Base-by-base conservation (phyloP, 2,329 filamentous ascomycete genomes). In the Xylariaceae sp. region DNA sequence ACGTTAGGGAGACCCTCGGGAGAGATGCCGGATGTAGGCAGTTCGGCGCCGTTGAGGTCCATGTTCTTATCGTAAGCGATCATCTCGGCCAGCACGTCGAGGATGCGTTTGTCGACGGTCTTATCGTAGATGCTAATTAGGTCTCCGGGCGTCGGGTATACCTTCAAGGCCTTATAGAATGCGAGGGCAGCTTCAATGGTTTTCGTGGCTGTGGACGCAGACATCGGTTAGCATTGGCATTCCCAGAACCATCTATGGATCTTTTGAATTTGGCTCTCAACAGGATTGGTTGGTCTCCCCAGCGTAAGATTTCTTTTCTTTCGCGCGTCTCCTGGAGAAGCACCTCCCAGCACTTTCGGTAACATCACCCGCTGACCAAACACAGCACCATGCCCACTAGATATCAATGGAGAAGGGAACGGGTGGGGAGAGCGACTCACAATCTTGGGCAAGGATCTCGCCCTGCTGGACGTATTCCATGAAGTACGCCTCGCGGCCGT, bases 161-260 rank as follows among this genome's bases (percentile, higher is more conserved):
- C 93, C 79, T 98, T 98, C 54, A 98, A 79, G 34, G 90, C 93
- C 77, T 90, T 94, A 80, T 97, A 98, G 72, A 98, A 98, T 66
- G 87, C 89, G 47, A 97, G 73, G 36, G 93, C 91, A 38, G 93
- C 88, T 52, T 96, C 90, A 44, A 95, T 67, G 31, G 77, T 73
- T 61, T 83, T 79, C 53, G 79, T 69, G 54, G 83, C 83, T 87
- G 54, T 48, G 30, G 12, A 13, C 4, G 30, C 30, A n/a, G 26
- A 6, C 6, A 13, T 26, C 6, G 22, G 22, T 26, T 11, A 26
- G 22, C 22, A 6, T 26, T 6, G 22, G n/a, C n/a, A n/a, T n/a
- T n/a, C n/a, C n/a, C n/a, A n/a, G n/a, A n/a, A n/a, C n/a, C n/a
- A n/a, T n/a, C n/a, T n/a, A n/a, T n/a, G n/a, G n/a, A n/a, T n/a